Evolutionary conservation across 345 rosid species (phyloP).

Genomic region (Gossypium stocksii): DNA sequence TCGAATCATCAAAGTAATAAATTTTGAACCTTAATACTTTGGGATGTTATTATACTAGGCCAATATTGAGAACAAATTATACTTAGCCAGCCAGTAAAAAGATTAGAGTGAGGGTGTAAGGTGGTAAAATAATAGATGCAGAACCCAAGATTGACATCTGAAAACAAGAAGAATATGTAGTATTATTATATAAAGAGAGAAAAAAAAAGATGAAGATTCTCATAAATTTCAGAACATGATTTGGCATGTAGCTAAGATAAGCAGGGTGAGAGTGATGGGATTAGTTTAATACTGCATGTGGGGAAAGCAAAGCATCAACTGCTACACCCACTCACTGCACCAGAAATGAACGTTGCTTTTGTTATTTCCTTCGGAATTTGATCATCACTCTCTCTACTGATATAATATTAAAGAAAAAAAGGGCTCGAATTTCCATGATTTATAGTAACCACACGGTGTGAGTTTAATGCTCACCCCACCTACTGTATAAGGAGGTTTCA

Average conservation of each 20-base stretch:
- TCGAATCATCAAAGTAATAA: no score
- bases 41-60: no score
- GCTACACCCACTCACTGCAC: slow-evolving; percentile 18
- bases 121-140: neutral
- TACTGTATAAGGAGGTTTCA: neutral
- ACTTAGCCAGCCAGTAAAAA: no score
- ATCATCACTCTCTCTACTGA: neutral
- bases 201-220: neutral
- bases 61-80: no score
- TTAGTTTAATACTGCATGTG: neutral
- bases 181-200: neutral
- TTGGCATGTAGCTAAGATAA: neutral
- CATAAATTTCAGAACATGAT: neutral
- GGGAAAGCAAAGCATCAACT: neutral
- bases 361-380: slow-evolving; percentile 21
- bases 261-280: neutral
- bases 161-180: neutral
- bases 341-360: slow-evolving; percentile 54
- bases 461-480: neutral
- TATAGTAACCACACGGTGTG: neutral
- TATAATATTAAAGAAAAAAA: neutral
- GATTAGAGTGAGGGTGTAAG: no score
- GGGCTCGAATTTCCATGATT: neutral
- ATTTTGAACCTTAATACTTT: no score
- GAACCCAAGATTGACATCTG: neutral